A percentile compares a stretch with the other conserved stretches of the same genome.
phyloP scores from a whole-genome alignment of 73 alveolate species.

The Paramecium octaurelia region DNA sequence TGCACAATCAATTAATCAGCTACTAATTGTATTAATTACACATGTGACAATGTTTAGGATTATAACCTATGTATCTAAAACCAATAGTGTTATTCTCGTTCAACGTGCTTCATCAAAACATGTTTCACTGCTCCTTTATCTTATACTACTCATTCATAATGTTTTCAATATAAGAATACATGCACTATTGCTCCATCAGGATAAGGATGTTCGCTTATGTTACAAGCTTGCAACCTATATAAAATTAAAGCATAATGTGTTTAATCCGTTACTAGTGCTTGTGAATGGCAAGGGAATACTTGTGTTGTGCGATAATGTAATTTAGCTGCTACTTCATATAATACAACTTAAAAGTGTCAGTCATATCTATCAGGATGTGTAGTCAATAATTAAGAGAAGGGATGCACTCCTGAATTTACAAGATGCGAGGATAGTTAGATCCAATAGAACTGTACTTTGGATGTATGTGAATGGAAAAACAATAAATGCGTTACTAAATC shows the following conservation, averaged over 20 bases:
- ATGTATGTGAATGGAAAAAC: background rate
- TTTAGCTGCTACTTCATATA: background rate
- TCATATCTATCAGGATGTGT: background rate
- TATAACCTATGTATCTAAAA: background rate
- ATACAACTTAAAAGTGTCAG: background rate
- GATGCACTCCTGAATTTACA: background rate
- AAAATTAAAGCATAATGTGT: background rate
- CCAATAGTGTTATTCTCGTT: background rate
- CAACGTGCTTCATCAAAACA: background rate
- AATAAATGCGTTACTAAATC: background rate
- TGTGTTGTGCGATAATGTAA: background rate
- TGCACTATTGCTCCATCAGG: background rate
- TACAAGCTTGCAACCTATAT: background rate
- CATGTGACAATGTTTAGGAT: background rate
- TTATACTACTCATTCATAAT: background rate
- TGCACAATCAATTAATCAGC: background rate
- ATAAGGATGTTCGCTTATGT: background rate
- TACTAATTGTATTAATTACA: background rate
- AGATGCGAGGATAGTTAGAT: background rate
- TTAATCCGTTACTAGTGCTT: background rate
- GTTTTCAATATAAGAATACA: background rate
- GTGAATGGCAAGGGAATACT: background rate
- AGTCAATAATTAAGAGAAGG: background rate
- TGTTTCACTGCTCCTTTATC: conserved; percentile 34
- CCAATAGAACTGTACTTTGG: background rate